phyloP scores from a whole-genome alignment of 306 rosid species.

The Geum urbanum region DNA sequence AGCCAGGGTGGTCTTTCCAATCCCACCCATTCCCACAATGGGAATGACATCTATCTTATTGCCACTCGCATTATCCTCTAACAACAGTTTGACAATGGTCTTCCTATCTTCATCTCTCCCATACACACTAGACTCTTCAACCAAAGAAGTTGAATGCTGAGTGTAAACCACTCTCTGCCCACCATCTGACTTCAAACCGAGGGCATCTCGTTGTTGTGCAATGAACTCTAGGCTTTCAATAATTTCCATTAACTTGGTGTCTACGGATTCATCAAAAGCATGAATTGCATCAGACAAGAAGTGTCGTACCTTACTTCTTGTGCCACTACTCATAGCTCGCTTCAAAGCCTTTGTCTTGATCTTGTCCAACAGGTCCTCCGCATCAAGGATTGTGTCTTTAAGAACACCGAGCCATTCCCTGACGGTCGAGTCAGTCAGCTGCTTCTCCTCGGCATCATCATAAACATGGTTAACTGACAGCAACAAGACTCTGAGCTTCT shows the following conservation, averaged over 20 bases:
- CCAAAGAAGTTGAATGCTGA: background rate
- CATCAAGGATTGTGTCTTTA: background rate
- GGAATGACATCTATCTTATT: background rate
- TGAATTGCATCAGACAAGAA: background rate
- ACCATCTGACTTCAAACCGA: background rate
- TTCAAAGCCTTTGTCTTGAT: background rate
- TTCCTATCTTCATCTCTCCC: background rate
- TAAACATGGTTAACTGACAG: background rate
- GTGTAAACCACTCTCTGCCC: background rate
- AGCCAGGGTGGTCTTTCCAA: conserved; percentile 5
- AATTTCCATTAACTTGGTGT: background rate
- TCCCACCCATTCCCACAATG: background rate
- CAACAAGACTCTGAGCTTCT: conserved; percentile 10
- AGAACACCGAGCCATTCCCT: conserved; percentile 16
- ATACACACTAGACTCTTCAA: background rate
- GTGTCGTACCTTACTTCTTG: background rate
- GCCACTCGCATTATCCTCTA: background rate
- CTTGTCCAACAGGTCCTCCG: conserved; percentile 10
- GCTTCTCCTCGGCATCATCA: conserved; percentile 28
- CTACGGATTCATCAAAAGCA: background rate
- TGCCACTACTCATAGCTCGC: background rate
- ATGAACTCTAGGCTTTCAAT: background rate
- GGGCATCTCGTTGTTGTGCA: background rate
- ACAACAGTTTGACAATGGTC: background rate
- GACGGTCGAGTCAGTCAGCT: background rate